phyloP scores from a whole-genome alignment of 805 yeast species.

The Cyberlindnera japonica region DNA sequence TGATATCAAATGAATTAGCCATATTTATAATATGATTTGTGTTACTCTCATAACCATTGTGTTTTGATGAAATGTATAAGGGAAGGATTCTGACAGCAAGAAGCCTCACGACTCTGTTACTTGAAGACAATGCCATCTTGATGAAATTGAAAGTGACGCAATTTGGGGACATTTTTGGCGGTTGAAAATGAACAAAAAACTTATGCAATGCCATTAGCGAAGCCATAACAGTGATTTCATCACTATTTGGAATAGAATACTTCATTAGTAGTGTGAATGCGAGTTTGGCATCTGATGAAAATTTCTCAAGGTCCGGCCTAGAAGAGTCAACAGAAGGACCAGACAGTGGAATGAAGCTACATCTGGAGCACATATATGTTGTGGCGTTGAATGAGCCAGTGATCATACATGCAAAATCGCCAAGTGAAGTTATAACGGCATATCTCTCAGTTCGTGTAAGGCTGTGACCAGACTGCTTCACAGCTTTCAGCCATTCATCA shows the following conservation, averaged over 20 bases:
- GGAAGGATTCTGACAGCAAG: conserved; percentile 53
- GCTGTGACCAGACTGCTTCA: background rate
- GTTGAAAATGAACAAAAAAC: conserved; percentile 49
- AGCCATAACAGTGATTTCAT: conserved; percentile 36
- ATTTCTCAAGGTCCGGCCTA: conserved; percentile 28
- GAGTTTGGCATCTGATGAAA: conserved; percentile 1
- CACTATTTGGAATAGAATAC: conserved; percentile 4
- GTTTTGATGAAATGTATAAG: conserved; percentile 39
- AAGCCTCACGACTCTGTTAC: conserved; percentile 53
- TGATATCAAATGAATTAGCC: conserved; percentile 41
- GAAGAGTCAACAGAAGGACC: conserved; percentile 24
- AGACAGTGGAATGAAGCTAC: conserved; percentile 5
- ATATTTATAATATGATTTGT: conserved; percentile 43
- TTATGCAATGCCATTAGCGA: conserved; percentile 44
- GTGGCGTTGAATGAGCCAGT: conserved; percentile 28
- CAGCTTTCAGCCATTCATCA: conserved; percentile 9
- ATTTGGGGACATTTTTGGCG: conserved; percentile 36
- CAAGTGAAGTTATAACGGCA: conserved; percentile 34
- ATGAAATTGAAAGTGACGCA: conserved; percentile 39
- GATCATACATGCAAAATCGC: conserved; percentile 37
- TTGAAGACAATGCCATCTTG: conserved; percentile 35
- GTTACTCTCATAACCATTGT: conserved; percentile 37
- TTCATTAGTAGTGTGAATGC: conserved; percentile 5
- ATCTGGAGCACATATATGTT: conserved; percentile 13
- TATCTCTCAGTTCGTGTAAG: conserved; percentile 9